Base-by-base conservation (phyloP, 2,329 filamentous ascomycete species). In the Colletotrichum sp. region DNA sequence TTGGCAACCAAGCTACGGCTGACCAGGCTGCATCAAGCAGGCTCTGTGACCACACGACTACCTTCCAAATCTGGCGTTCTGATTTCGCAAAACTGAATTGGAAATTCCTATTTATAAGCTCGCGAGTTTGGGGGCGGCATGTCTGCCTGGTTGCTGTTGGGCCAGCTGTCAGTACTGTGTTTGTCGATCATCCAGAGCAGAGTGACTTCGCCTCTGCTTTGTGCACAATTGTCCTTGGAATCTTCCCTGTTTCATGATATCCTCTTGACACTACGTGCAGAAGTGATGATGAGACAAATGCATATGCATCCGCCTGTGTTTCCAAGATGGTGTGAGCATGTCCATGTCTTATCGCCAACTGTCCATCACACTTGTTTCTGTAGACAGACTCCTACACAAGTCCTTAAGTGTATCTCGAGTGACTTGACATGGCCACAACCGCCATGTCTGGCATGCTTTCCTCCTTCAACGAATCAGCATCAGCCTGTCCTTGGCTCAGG, bases 261-360 rank as follows among this genome's bases (percentile, higher is more conserved):
- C 9, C 39, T 48, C 18, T 48, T 6, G 9, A n/a, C 39, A 44
- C 9, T n/a, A n/a, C n/a, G n/a, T n/a, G n/a, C n/a, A 12, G 18
- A 48, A 12, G 1, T n/a, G 5, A n/a, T 48, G 39, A n/a, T n/a
- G 1, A 48, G 39, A 6, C 9, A 48, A 48, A 48, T n/a, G 4
- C 9, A 6, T 0, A n/a, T 44, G 36, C 36, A 44, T 5, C 8
- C 3, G 39, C 7, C 0, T 3, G 39, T 12, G 18, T 12, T 12
- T n/a, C 18, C 3, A n/a, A n/a, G 5, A 48, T 18, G 16, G 16
- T 18, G 16, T 5, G 16, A 44, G 36, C 8, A 18, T 0, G 36
- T 0, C 4, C 16, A 44, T 10, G 18, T 9, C 0, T 44, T 44
- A 18, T 44, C 36, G 36, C 16, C 8, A 4, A 44, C 36, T 18